Evolutionary conservation across 148 eudicot genomes (phyloP).

Genomic region (Camellia japonica): DNA sequence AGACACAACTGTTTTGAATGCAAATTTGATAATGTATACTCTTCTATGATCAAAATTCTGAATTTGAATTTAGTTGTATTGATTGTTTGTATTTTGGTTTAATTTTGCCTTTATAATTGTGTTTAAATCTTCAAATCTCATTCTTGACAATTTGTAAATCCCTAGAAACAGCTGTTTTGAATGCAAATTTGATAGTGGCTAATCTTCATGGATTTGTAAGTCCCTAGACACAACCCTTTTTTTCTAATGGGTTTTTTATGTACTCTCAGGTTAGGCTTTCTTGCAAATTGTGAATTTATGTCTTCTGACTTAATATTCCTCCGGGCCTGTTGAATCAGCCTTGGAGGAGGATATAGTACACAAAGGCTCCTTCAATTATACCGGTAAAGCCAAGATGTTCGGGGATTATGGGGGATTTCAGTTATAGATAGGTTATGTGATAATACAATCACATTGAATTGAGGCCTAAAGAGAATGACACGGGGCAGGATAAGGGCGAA

Average conservation of each 20-base stretch:
- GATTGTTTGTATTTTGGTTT: no score
- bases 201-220: no score
- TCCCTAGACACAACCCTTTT: no score
- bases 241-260: neutral
- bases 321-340: slow-evolving; percentile 7
- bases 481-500: slow-evolving; percentile 62
- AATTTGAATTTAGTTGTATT: no score
- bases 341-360: neutral
- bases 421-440: neutral
- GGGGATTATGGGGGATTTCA: neutral
- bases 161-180: no score
- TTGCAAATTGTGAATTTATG: neutral
- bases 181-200: no score
- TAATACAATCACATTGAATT: slow-evolving; percentile 23
- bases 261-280: neutral
- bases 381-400: neutral
- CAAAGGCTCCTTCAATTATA: neutral
- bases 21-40: neutral
- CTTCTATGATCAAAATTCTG: no score
- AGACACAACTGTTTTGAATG: neutral
- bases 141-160: no score
- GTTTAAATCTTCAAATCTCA: no score
- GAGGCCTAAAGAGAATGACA: slow-evolving; percentile 39
- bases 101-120: no score
- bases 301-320: neutral